Conservation (phyloP, 306 rosid species). For the Lablab purpureus region DNA sequence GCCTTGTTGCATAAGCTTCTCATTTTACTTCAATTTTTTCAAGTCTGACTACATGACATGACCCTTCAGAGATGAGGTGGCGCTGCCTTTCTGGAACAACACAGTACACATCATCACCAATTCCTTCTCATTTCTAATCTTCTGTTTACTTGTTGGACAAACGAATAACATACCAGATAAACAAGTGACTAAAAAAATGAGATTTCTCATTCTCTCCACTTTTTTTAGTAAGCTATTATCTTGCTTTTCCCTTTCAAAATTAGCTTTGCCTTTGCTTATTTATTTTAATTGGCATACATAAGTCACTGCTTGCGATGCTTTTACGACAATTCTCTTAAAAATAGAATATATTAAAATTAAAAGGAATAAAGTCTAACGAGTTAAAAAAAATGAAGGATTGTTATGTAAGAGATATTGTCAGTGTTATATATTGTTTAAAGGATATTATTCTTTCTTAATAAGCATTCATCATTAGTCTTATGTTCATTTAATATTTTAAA, state of each 20-base stretch:
- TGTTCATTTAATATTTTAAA: background rate
- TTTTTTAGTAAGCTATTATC: background rate
- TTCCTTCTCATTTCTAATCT: background rate
- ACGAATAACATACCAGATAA: background rate
- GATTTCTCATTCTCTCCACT: background rate
- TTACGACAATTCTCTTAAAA: background rate
- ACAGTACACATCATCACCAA: background rate
- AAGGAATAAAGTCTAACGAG: background rate
- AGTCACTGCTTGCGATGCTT: background rate
- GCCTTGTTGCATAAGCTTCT: background rate
- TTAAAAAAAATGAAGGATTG: background rate
- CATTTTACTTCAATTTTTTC: background rate
- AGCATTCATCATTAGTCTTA: background rate
- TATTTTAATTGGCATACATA: background rate
- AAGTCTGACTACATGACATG: constrained; percentile 20
- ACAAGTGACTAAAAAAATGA: background rate
- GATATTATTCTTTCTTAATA: background rate
- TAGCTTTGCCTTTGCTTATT: background rate
- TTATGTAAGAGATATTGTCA: background rate
- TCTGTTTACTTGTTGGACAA: background rate
- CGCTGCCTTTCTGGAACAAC: constrained; percentile 38
- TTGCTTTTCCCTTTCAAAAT: background rate
- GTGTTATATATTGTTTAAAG: background rate
- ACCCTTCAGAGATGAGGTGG: constrained; percentile 30
- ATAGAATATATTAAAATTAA: background rate